Evolutionary conservation across 179 eudicot genomes (phyloP), one percentile per base, ranked within the genome.

Genomic region (Beta lomatogona): DNA sequence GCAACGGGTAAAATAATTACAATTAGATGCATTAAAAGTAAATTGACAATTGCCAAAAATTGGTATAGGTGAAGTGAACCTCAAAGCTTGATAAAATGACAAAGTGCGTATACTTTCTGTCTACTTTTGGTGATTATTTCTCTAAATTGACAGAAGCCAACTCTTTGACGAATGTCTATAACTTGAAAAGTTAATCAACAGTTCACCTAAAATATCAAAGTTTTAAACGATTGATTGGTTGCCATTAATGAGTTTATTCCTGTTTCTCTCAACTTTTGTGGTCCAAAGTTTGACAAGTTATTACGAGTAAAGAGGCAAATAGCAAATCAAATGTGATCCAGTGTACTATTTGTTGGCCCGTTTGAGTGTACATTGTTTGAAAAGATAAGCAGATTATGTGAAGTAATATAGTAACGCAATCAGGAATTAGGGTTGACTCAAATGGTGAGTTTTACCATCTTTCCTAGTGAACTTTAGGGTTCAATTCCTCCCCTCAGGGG

Each of bases 41-140:
- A 41, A 22, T 0, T 41, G 69, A 18, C 76, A 70, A 58, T 45
- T 44, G 9, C 63, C 41, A 67, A 18, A 41, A 53, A 5, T 25
- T 57, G 68, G 57, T 58, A 76, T 18, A 71, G 77, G 77, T 71
- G 50, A 79, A 79, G 48, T 71, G 82, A 45, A 79, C 61, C 68
- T 59, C 13, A 64, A 64, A 60, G 14, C n/a, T 64, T 48, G 9
- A 48, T 7, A 64, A 25, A 19, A 0, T 28, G 3, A 7, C 4
- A 57, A 71, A 52, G 9, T 18, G 16, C 18, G n/a, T 65, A 41
- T 75, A 4, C n/a, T 4, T 1, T 75, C 22, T 28, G 14, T 44
- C 9, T 16, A 36, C 52, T 52, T 53, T 15, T 57, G 45, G 75
- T 73, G 16, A 15, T 36, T 28, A 13, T n/a, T 63, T 11, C 16